Conservation (phyloP, 2,329 filamentous ascomycete species). For the Teratosphaeria gauchensis region DNA sequence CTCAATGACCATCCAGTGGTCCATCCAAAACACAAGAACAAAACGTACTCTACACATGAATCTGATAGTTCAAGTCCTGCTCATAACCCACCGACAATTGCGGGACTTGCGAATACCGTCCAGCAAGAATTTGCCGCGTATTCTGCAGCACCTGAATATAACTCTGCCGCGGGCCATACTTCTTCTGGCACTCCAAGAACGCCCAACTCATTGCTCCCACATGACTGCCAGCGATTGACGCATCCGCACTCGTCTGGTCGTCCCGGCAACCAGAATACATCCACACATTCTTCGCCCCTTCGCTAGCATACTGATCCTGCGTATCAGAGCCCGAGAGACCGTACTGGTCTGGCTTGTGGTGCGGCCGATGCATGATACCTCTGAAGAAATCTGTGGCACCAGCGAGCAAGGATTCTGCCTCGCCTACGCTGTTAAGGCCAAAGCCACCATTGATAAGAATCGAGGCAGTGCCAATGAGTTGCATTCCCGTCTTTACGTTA, state of each 20-base stretch:
- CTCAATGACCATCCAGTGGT: neutral
- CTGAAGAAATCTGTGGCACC: slow-evolving; percentile 47
- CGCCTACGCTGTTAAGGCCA: slow-evolving; percentile 35
- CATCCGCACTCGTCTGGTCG: slow-evolving; percentile 40
- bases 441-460: slow-evolving; percentile 44
- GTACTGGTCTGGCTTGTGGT: slow-evolving; percentile 32
- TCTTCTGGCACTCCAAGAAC: slow-evolving; percentile 36
- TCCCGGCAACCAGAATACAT: slow-evolving; percentile 45
- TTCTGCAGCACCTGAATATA: slow-evolving; percentile 34
- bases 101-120: slow-evolving; percentile 35
- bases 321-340: slow-evolving; percentile 36
- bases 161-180: slow-evolving; percentile 23
- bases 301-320: slow-evolving; percentile 29
- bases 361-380: slow-evolving; percentile 38
- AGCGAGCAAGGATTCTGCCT: slow-evolving; percentile 43
- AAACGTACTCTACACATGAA: slow-evolving; percentile 6
- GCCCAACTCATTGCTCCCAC: slow-evolving; percentile 42
- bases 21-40: neutral
- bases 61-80: slow-evolving; percentile 30
- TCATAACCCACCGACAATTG: slow-evolving; percentile 34
- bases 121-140: slow-evolving; percentile 30
- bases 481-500: slow-evolving; percentile 43
- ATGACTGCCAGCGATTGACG: slow-evolving; percentile 34
- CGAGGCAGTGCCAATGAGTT: slow-evolving; percentile 41
- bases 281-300: slow-evolving; percentile 37